Conservation (phyloP, 2,329 filamentous ascomycete species). For the Ceratocystis smalleyi region DNA sequence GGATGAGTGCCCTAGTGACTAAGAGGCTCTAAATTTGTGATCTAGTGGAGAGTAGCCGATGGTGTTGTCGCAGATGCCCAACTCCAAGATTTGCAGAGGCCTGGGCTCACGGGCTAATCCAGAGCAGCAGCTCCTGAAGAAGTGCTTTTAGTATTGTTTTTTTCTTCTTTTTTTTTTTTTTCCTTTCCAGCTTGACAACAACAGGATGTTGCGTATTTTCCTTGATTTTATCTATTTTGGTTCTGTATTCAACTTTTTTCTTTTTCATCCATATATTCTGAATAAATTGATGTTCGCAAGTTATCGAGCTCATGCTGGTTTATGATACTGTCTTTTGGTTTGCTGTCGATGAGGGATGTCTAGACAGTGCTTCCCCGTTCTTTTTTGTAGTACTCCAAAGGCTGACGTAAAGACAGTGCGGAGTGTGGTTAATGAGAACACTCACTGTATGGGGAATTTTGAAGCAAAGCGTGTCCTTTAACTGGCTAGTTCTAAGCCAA, state of each 20-base stretch:
- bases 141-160: neutral
- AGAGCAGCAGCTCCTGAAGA: neutral
- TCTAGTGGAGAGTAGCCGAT: neutral
- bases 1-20: slow-evolving; percentile 53
- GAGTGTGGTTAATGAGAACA: neutral
- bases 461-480: slow-evolving; percentile 16
- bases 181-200: neutral
- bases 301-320: neutral
- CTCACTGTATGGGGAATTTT: slow-evolving; percentile 9
- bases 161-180: neutral
- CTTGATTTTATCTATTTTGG: neutral
- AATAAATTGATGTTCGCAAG: neutral
- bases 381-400: too few relatives aligned
- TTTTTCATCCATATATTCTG: neutral
- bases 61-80: neutral
- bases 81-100: neutral
- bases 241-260: neutral
- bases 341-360: too few relatives aligned
- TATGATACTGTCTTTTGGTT: too few relatives aligned
- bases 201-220: neutral
- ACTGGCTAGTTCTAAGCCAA: neutral
- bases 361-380: too few relatives aligned
- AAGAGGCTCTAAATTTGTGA: neutral
- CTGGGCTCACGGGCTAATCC: neutral
- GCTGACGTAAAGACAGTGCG: neutral